Percentiles rank a stretch among this genome's conserved stretches.
phyloP scores from a whole-genome alignment of 352 stramenopile genomes.

The Phytopythium montanum region DNA sequence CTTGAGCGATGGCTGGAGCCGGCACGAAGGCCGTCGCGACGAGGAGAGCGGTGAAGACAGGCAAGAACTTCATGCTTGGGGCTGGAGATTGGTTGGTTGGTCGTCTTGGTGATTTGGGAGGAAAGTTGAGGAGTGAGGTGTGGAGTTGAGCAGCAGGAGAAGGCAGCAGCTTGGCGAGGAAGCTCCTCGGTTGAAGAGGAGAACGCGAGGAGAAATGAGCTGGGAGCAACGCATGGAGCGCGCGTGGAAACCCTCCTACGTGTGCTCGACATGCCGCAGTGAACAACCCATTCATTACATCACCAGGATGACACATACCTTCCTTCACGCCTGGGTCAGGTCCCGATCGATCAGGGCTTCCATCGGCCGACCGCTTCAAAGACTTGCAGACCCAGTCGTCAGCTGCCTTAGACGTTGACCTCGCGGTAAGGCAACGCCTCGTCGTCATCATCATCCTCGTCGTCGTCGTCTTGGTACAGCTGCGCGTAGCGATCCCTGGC shows the following conservation, averaged over 20 bases:
- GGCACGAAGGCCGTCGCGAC: conserved; percentile 11
- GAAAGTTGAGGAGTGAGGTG: background rate
- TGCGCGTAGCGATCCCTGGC: conserved; percentile 24
- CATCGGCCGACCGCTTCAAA: background rate
- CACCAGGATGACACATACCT: background rate
- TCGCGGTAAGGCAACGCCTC: conserved; percentile 5
- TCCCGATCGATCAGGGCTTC: background rate
- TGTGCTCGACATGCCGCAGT: background rate
- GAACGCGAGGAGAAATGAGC: background rate
- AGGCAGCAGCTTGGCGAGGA: background rate
- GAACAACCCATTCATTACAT: background rate
- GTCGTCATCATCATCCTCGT: conserved; percentile 22
- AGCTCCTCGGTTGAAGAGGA: background rate
- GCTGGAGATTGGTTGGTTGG: background rate
- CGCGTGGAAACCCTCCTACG: background rate
- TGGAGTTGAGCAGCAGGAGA: background rate
- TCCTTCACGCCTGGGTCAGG: background rate
- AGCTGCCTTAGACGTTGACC: conserved; percentile 2
- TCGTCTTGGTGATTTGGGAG: background rate
- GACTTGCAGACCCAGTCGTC: background rate
- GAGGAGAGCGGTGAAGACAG: conserved; percentile 13
- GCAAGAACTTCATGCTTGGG: conserved; percentile 26
- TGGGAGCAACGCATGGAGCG: background rate
- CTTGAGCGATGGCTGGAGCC: background rate
- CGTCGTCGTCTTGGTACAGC: conserved; percentile 33